phyloP scores from a whole-genome alignment of 306 rosid genomes.

The Prunus kanzakura region DNA sequence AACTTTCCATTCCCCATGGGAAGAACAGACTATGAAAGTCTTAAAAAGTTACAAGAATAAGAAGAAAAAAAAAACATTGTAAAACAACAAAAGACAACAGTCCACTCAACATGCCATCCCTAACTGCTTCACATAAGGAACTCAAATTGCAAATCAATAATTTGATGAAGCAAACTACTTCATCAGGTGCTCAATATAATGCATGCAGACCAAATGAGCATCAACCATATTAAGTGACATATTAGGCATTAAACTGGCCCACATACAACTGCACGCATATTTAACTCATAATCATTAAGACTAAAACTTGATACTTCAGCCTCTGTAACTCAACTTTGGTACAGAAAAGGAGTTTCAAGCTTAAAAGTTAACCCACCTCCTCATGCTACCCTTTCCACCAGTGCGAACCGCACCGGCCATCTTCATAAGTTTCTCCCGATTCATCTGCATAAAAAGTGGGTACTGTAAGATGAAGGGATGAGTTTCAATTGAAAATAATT shows the following conservation, averaged over 20 bases:
- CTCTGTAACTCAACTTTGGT: background rate
- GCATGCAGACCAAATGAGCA: background rate
- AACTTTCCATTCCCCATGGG: too few relatives aligned
- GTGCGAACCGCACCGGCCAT: slow-evolving; percentile 98
- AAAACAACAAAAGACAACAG: background rate
- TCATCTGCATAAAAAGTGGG: slow-evolving; percentile 49
- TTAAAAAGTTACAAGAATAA: background rate
- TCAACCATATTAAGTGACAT: background rate
- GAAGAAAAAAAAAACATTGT: background rate
- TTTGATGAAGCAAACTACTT: too few relatives aligned
- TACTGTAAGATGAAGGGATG: background rate
- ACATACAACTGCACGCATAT: background rate
- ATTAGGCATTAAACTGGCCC: too few relatives aligned
- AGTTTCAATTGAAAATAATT: background rate
- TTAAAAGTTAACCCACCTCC: slow-evolving; percentile 49
- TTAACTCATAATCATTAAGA: background rate
- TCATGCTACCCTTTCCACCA: slow-evolving; percentile 92
- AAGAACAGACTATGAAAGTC: background rate
- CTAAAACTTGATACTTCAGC: too few relatives aligned
- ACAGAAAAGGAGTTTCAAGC: background rate
- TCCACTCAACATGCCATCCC: background rate
- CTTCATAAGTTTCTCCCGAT: slow-evolving; percentile 71
- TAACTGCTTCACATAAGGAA: background rate
- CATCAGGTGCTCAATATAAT: background rate
- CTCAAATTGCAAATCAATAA: background rate